phyloP scores from a whole-genome alignment of 2,329 filamentous ascomycete species.

The Aspergillus quadrilineatus region DNA sequence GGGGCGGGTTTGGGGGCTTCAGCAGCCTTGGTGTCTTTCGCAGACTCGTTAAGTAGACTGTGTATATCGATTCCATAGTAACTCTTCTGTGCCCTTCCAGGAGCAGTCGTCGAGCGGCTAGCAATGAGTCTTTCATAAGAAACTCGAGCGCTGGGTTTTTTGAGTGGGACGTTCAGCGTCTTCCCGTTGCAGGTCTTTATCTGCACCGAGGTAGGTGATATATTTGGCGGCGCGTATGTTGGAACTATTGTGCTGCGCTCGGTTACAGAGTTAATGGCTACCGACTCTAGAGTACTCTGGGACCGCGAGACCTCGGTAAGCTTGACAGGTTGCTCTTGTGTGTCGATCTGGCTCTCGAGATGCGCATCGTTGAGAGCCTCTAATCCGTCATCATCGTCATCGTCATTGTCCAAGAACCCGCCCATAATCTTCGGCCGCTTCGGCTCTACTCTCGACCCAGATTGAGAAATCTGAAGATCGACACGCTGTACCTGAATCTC shows the following conservation, averaged over 20 bases:
- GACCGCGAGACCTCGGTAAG: slow-evolving; percentile 16
- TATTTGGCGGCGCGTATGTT: slow-evolving; percentile 16
- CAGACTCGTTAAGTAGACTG: slow-evolving; percentile 70
- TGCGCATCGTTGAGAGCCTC: slow-evolving; percentile 31
- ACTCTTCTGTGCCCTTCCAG: slow-evolving; percentile 58
- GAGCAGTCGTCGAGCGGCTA: slow-evolving; percentile 49
- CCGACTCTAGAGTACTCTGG: background rate
- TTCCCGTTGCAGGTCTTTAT: slow-evolving; percentile 52
- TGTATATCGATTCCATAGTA: slow-evolving; percentile 96
- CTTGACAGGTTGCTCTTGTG: slow-evolving; percentile 26
- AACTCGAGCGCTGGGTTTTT: slow-evolving; percentile 33
- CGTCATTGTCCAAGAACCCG: slow-evolving; percentile 44
- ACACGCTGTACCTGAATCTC: slow-evolving; percentile 27
- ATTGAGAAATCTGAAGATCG: slow-evolving; percentile 12
- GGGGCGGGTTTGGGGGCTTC: slow-evolving; percentile 23
- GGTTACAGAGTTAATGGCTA: slow-evolving; percentile 4
- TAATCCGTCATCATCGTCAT: slow-evolving; percentile 34
- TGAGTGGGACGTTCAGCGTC: slow-evolving; percentile 44
- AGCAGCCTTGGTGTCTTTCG: slow-evolving; percentile 55
- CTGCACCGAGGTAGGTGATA: slow-evolving; percentile 25
- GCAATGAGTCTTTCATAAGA: slow-evolving; percentile 57
- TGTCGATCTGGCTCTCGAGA: slow-evolving; percentile 30
- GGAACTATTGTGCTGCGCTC: slow-evolving; percentile 6
- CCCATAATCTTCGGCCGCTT: slow-evolving; percentile 45
- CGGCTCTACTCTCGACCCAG: background rate